phyloP scores from a whole-genome alignment of 1,284 basidiomycete species.

The Coniophora puteana region DNA sequence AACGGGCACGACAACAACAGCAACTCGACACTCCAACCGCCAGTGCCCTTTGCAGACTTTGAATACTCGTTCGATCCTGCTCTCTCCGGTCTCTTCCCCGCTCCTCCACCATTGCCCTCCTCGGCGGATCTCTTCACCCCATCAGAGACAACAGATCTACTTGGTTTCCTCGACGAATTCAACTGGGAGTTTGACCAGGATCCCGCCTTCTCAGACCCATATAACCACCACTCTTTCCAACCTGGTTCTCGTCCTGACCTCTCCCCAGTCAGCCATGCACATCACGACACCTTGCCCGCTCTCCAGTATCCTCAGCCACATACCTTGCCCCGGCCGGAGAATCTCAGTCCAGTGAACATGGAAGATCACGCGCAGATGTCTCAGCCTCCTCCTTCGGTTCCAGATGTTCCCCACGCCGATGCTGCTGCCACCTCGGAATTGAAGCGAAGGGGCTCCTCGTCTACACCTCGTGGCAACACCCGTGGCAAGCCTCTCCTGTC shows the following conservation, averaged over 20 bases:
- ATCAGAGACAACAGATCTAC: constrained; percentile 65
- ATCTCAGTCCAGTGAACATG: constrained; percentile 5
- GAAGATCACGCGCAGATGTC: constrained; percentile 9
- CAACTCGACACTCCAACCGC: constrained; percentile 35
- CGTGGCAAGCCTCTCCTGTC: constrained; percentile 63
- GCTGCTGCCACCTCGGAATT: constrained; percentile 6
- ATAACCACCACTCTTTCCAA: constrained; percentile 7
- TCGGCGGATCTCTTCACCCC: constrained; percentile 73
- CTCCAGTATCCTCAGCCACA: constrained; percentile 20
- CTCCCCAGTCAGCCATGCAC: constrained; percentile 5
- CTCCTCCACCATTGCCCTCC: constrained; percentile 56
- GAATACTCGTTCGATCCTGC: constrained; percentile 61
- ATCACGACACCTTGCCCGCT: constrained; percentile 12
- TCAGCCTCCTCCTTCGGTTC: too few relatives aligned
- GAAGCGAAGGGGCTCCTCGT: constrained; percentile 20
- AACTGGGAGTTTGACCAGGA: constrained; percentile 55
- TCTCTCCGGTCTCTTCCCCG: constrained; percentile 49
- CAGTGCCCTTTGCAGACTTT: constrained; percentile 57
- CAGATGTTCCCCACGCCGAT: too few relatives aligned
- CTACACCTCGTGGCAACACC: constrained; percentile 12
- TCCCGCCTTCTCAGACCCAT: constrained; percentile 12
- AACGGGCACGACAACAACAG: constrained; percentile 29
- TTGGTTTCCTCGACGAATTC: constrained; percentile 76
- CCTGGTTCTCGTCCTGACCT: constrained; percentile 11
- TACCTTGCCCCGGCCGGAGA: constrained; percentile 11